Evolutionary conservation across 352 stramenopile genomes (phyloP), one percentile per base, ranked within the genome.

Genomic region (Plasmopara halstedii): DNA sequence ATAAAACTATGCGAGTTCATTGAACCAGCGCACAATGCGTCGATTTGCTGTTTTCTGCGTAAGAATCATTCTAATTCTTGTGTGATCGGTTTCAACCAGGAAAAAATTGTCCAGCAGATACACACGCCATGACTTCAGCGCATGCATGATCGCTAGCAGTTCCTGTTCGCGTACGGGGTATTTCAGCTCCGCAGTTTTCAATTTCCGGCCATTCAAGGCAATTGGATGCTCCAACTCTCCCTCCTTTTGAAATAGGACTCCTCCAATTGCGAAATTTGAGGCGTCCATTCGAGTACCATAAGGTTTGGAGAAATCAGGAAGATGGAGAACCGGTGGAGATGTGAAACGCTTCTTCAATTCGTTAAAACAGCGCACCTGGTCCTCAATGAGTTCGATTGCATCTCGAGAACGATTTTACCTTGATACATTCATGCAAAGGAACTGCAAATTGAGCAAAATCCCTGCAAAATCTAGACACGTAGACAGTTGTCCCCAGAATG

Each of bases 1-100:
- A 3, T 56, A 26, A 27, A 51, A 43, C 21, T 56, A 27, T 13
- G 41, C 45, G 3, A 58, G 22, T 13, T 58, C 21, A 42, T 63
- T 47, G 23, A 51, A 58, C 43, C 43, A 63, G 18, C 42, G 27
- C 0, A 31, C 45, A 15, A 56, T 22, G n/a, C 41, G 10, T 42
- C 56, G 21, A 18, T 56, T 52, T 0, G 45, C 49, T 6, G 41
- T 56, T 19, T 60, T 47, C 15, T 64, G 45, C 15, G 56, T 56
- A 3, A 60, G 32, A 11, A 57, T 42, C 2, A 15, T 39, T 23
- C 49, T 41, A 10, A 62, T 42, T 4, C 33, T 52, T 27, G 51
- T 62, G 22, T 62, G 45, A 32, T 41, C 34, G 8, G 34, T 41
- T 18, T 41, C 34, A 13, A 15, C 18, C 3, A 41, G 4, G 6